Evolutionary conservation across 169 alveolate species (phyloP).

Genomic region (Plasmodium gonderi): DNA sequence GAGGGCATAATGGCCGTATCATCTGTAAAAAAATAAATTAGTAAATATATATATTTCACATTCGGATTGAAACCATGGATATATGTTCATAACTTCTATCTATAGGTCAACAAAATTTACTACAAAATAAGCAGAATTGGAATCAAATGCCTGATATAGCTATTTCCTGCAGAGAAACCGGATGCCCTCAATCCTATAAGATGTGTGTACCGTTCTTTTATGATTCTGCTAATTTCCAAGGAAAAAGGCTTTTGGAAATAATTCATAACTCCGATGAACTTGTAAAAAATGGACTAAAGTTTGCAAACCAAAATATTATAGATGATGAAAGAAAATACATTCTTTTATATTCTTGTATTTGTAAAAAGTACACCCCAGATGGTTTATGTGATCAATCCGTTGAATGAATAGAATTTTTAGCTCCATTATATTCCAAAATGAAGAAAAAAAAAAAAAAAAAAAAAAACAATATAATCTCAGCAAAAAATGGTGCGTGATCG

Average conservation of each 20-base stretch:
- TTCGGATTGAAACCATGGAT: no score
- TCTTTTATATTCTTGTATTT: constrained; percentile 23
- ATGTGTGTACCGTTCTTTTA: constrained; percentile 34
- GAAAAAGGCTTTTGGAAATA: background rate
- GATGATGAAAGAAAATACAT: background rate
- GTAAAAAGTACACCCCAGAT: constrained; percentile 21
- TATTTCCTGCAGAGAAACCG: constrained; percentile 43
- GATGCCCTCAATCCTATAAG: constrained; percentile 47
- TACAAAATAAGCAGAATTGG: constrained; percentile 9
- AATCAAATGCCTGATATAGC: background rate
- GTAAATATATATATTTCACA: no score
- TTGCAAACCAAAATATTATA: background rate
- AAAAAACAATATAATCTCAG: background rate
- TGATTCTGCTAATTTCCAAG: background rate
- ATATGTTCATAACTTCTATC: background rate
- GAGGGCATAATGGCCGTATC: no score
- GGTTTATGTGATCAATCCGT: constrained; percentile 40
- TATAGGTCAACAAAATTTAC: constrained; percentile 6
- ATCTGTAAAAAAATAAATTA: no score
- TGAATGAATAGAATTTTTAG: background rate
- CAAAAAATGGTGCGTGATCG: no score
- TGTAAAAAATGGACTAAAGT: background rate
- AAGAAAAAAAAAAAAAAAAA: background rate
- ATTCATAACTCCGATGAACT: background rate
- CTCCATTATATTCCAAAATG: background rate